A percentile compares a stretch with the other conserved stretches of the same genome.
phyloP scores from a whole-genome alignment of 2,329 filamentous ascomycete species.

The Calonectria leucothoes region DNA sequence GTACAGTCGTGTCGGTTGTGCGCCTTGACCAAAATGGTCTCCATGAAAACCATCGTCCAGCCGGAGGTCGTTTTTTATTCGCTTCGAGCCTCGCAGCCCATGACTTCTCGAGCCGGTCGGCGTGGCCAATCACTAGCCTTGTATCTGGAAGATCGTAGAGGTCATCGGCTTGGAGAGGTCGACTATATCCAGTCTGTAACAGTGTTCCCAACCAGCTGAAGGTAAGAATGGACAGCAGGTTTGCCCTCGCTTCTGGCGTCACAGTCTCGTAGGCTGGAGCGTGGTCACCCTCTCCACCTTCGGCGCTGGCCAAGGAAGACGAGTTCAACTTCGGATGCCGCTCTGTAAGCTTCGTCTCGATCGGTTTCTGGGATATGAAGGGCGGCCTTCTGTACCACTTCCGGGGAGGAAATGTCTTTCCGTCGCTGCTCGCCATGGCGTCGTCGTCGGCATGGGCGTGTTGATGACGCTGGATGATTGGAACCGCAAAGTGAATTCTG shows the following conservation, averaged over 20 bases:
- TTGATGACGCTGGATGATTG: slow-evolving; percentile 15
- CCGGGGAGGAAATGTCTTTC: slow-evolving; percentile 41
- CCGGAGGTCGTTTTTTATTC: background rate
- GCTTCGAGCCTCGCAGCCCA: background rate
- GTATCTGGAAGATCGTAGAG: background rate
- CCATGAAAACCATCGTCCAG: background rate
- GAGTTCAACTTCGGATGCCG: background rate
- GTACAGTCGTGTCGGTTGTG: background rate
- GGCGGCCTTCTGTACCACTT: slow-evolving; percentile 47
- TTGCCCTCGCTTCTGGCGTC: background rate
- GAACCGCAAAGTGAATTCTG: background rate
- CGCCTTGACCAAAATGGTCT: background rate
- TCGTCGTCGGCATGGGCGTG: background rate
- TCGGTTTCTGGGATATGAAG: slow-evolving; percentile 41
- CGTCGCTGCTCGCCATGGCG: slow-evolving; percentile 38
- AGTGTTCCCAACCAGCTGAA: background rate
- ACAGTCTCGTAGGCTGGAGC: no score
- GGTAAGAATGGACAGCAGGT: background rate
- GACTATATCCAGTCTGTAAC: background rate
- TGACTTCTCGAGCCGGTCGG: background rate
- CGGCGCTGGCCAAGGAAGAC: background rate
- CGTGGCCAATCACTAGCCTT: background rate
- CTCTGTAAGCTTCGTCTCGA: slow-evolving; percentile 30
- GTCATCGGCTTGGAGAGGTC: background rate
- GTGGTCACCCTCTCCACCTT: no score